Evolutionary conservation across 257 asterid species (phyloP).

Genomic region (Cynanchum wilfordii): DNA sequence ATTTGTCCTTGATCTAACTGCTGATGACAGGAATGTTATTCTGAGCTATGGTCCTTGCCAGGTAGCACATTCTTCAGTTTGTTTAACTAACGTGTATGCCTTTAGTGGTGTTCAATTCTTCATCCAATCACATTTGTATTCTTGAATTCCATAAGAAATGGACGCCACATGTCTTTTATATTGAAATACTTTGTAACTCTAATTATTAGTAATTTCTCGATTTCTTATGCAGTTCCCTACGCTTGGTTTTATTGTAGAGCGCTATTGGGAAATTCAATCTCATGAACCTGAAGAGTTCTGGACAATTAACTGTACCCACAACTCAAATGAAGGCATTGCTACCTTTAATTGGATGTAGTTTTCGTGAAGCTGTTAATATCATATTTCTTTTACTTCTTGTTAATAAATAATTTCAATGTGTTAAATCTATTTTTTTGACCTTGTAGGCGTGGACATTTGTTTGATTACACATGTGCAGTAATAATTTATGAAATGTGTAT

Average conservation of each 20-base stretch:
- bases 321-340: conserved; percentile 75
- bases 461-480: conserved; percentile 87
- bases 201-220: conserved; percentile 7
- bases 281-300: conserved; percentile 98
- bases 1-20: conserved; percentile 60
- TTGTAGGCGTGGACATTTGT: conserved; percentile 94
- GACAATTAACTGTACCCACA: conserved; percentile 90
- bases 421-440: conserved; percentile 18
- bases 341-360: conserved; percentile 85
- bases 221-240: conserved; percentile 79
- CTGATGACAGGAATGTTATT: conserved; percentile 64
- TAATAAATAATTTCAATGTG: not conserved
- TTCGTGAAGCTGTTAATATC: conserved; percentile 20
- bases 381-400: conserved; percentile 7
- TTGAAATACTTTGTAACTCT: conserved; percentile 1
- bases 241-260: conserved; percentile 90
- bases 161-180: not conserved
- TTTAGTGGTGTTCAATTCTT: not conserved
- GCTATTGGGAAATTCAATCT: conserved; percentile 94
- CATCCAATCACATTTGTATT: not conserved
- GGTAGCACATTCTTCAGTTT: conserved; percentile 32
- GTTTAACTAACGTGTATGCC: not conserved
- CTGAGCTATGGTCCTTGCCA: conserved; percentile 99
- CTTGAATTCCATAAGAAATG: not conserved
- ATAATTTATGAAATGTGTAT: conserved; percentile 86